Evolutionary conservation across 805 yeast species (phyloP), one percentile per base, ranked within the genome.

Genomic region (Cyberlindnera meyerae): DNA sequence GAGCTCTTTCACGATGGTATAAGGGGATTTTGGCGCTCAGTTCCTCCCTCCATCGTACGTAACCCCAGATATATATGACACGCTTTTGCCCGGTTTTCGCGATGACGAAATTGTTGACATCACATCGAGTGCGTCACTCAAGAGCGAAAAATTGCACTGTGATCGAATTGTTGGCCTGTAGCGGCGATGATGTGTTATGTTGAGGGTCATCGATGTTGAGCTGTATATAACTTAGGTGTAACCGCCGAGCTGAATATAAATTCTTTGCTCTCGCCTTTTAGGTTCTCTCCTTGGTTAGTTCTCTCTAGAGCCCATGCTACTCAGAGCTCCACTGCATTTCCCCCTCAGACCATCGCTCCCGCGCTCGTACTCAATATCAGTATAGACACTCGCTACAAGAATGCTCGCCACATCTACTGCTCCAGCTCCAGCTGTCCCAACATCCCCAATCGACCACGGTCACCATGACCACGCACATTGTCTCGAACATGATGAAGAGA

Each of bases 81-180:
- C 9, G 9, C 22, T 8, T 20, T 20, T 20, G 22, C 9, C 22
- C 22, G 9, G 9, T 20, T 20, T 20, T 20, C 29, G 36, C 37
- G 42, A 34, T 38, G 42, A 38, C 42, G 37, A 25, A 24, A 12
- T 16, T 18, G 36, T 34, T 39, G 42, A 39, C 42, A 39, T 39
- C 42, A 39, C 33, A 29, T 33, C 16, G 11, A 4, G n/a, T 38
- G 42, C 42, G 37, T 38, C 42, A 20, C 9, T 9, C 9, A 20
- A 8, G 13, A 14, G 21, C n/a, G 17, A 18, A 25, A 25, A 18
- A 24, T 28, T n/a, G 29, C 6, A 14, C 30, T 22, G 11, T 3
- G 12, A 16, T 25, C 29, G 6, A 24, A 15, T 20, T 20, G 22
- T 20, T 20, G 22, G 22, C 22, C 27, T 31, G 33, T 31, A 24